Evolutionary conservation across 2,329 filamentous ascomycete species (phyloP).

Genomic region (Dryadomyces quercus-mongolicae): DNA sequence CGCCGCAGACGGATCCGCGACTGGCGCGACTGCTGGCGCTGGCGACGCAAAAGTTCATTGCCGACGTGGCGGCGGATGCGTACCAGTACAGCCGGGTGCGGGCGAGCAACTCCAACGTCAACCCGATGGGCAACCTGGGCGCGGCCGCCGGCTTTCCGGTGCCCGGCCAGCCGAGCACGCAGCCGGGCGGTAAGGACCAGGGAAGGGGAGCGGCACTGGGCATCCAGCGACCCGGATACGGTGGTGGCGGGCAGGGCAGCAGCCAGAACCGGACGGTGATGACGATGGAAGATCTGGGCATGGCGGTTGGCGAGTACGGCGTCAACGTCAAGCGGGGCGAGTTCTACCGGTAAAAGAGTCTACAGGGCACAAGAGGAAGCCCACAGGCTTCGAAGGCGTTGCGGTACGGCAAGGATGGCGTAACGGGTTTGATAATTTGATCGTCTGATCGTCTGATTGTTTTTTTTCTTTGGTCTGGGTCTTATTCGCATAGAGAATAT

Average conservation of each 20-base stretch:
- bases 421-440: background rate
- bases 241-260: slow-evolving; percentile 79
- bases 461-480: background rate
- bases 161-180: slow-evolving; percentile 40
- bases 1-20: slow-evolving; percentile 78
- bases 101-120: slow-evolving; percentile 68
- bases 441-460: background rate
- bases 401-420: background rate
- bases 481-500: background rate
- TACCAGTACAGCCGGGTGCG: slow-evolving; percentile 97
- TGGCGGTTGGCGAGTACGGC: slow-evolving; percentile 95
- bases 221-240: slow-evolving; percentile 67
- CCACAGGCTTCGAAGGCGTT: no score
- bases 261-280: slow-evolving; percentile 86
- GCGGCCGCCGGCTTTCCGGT: slow-evolving; percentile 59
- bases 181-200: slow-evolving; percentile 41
- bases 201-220: slow-evolving; percentile 51
- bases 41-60: slow-evolving; percentile 98
- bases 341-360: slow-evolving; percentile 65
- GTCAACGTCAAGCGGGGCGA: slow-evolving; percentile 96
- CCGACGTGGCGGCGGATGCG: slow-evolving; percentile 91
- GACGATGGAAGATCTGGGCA: slow-evolving; percentile 97
- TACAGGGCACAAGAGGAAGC: background rate
- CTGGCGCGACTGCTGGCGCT: slow-evolving; percentile 88
- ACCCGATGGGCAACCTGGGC: slow-evolving; percentile 77